Conservation (phyloP, 2,329 filamentous ascomycete genomes). For the Exophiala bonariae region DNA sequence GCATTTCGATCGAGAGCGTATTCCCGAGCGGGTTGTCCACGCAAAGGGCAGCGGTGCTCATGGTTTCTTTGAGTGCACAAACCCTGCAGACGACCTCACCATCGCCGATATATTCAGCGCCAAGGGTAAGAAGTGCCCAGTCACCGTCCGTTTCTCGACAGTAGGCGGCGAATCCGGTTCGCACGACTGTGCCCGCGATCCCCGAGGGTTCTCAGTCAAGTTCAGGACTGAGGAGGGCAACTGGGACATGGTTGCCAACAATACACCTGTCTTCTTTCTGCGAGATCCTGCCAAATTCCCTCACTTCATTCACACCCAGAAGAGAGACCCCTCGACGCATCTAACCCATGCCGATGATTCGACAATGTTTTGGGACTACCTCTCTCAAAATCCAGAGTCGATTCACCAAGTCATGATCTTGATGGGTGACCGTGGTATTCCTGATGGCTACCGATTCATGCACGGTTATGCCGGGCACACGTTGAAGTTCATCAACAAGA, state of each 20-base stretch:
- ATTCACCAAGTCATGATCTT: constrained; percentile 56
- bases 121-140: constrained; percentile 68
- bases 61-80: constrained; percentile 39
- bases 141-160: constrained; percentile 71
- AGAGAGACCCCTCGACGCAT: constrained; percentile 56
- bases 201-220: constrained; percentile 71
- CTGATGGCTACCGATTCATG: constrained; percentile 57
- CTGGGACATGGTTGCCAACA: constrained; percentile 71
- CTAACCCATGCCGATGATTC: constrained; percentile 45
- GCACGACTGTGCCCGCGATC: constrained; percentile 70
- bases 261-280: constrained; percentile 67
- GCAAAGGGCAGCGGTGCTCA: constrained; percentile 42
- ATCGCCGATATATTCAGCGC: constrained; percentile 52
- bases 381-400: constrained; percentile 55
- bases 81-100: constrained; percentile 53
- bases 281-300: constrained; percentile 66
- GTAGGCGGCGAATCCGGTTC: constrained; percentile 73
- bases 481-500: constrained; percentile 54
- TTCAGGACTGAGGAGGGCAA: constrained; percentile 74
- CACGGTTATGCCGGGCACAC: constrained; percentile 56
- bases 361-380: constrained; percentile 43
- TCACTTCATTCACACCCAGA: constrained; percentile 61
- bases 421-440: constrained; percentile 57
- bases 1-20: constrained; percentile 39
- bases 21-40: constrained; percentile 47